These are phyloP conservation scores for Coniochaeta ligniaria DNA, from an alignment of 2,329 filamentous ascomycete genomes.

Conservation along the genomic window DNA sequence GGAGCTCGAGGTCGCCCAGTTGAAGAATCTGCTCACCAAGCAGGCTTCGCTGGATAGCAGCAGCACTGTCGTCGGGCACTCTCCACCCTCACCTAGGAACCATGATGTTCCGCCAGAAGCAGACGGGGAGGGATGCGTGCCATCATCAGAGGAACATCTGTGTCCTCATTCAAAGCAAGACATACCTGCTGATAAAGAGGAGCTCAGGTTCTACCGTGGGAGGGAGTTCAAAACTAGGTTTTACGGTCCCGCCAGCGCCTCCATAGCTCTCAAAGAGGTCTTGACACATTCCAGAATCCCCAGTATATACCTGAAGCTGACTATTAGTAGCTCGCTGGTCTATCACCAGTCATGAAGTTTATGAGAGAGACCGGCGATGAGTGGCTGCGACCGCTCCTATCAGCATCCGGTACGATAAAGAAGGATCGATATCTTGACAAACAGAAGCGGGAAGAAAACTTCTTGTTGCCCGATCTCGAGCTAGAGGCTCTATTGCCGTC, in stretches of 20 bases:
- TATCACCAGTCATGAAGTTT: conserved; percentile 40
- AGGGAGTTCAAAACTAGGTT: conserved; percentile 55
- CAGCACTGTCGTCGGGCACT: conserved; percentile 36
- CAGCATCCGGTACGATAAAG: conserved; percentile 33
- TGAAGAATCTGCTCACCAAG: conserved; percentile 43
- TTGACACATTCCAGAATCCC: not conserved
- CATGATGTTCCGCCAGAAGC: not conserved
- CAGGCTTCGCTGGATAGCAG: conserved; percentile 42
- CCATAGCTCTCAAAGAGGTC: conserved; percentile 50
- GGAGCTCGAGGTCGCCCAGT: conserved; percentile 51
- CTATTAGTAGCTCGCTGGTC: conserved; percentile 35
- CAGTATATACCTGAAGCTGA: not conserved
- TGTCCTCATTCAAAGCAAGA: conserved; percentile 11
- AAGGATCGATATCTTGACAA: conserved; percentile 49
- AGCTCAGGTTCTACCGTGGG: conserved; percentile 50
- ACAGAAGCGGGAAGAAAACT: conserved; percentile 43
- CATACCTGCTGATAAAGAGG: conserved; percentile 36
- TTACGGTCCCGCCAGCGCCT: conserved; percentile 53
- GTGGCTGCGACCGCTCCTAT: conserved; percentile 46
- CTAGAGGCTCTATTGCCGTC: conserved; percentile 39
- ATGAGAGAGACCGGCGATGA: conserved; percentile 57
- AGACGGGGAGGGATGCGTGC: conserved; percentile 10
- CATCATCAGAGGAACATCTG: conserved; percentile 21
- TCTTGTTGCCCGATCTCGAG: conserved; percentile 36
- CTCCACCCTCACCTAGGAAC: conserved; percentile 13